Evolutionary conservation across 495 filamentous ascomycete genomes (phyloP).

Genomic region (Xanthoparmelia taractica): DNA sequence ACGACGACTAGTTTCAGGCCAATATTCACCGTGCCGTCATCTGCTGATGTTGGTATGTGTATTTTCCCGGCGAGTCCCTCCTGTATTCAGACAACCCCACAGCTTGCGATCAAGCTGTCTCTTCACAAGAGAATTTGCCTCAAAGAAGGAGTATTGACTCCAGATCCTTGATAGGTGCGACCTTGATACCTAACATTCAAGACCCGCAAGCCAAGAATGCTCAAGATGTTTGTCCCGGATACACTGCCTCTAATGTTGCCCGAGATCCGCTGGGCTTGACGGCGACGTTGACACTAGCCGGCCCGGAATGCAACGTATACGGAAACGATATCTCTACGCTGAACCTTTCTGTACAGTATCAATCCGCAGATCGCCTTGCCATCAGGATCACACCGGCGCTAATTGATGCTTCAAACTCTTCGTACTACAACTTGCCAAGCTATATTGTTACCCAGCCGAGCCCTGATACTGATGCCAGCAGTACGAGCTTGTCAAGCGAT

Average conservation of each 20-base stretch:
- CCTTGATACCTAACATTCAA: conserved; percentile 60
- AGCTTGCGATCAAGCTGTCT: neutral
- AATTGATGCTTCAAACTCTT: conserved; percentile 54
- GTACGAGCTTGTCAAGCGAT: conserved; percentile 36
- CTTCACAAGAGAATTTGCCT: neutral
- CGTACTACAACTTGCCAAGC: conserved; percentile 61
- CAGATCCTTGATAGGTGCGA: conserved; percentile 29
- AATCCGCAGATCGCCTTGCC: conserved; percentile 46
- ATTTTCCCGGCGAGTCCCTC: neutral
- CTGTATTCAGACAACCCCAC: neutral
- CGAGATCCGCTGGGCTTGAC: conserved; percentile 41
- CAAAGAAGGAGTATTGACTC: neutral
- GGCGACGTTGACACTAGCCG: conserved; percentile 48
- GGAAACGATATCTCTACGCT: conserved; percentile 54
- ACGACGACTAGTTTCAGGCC: conserved; percentile 17
- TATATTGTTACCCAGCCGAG: conserved; percentile 53
- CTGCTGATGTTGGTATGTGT: conserved; percentile 39
- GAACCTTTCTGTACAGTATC: conserved; percentile 48
- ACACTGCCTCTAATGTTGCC: conserved; percentile 47
- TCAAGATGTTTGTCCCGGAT: conserved; percentile 60
- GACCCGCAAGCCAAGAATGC: conserved; percentile 65
- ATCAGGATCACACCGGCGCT: conserved; percentile 53
- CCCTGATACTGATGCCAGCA: conserved; percentile 35
- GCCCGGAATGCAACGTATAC: conserved; percentile 52
- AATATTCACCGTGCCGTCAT: conserved; percentile 47